Conservation (phyloP, 2,329 filamentous ascomycete genomes). For the Parastagonospora avenae region DNA sequence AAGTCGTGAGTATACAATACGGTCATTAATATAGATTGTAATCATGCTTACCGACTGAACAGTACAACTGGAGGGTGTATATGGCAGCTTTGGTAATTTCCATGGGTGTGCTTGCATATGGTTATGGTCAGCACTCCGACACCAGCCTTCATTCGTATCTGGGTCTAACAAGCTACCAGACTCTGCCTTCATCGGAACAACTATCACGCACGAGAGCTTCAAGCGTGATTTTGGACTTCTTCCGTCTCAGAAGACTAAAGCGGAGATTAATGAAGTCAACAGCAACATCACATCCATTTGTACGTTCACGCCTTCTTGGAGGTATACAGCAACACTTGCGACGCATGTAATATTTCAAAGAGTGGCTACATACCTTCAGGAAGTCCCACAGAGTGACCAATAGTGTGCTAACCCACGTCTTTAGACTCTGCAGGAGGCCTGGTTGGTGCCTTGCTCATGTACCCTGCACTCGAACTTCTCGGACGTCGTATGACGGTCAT, state of each 20-base stretch:
- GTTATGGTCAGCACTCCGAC: conserved; percentile 49
- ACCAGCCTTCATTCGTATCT: background rate
- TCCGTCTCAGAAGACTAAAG: conserved; percentile 32
- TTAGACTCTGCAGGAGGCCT: conserved; percentile 57
- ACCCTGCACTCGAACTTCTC: conserved; percentile 51
- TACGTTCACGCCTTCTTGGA: conserved; percentile 5
- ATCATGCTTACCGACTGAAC: conserved; percentile 4
- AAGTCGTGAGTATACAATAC: conserved; percentile 47
- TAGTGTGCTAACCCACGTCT: background rate
- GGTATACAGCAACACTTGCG: background rate
- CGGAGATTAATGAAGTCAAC: conserved; percentile 47
- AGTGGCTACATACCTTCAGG: too few relatives aligned
- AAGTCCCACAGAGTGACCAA: background rate
- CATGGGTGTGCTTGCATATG: conserved; percentile 54
- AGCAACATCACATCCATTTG: conserved; percentile 57
- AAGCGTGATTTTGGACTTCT: conserved; percentile 50
- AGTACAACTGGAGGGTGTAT: conserved; percentile 60
- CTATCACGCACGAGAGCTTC: conserved; percentile 58
- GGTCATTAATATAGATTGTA: background rate
- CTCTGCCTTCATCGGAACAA: conserved; percentile 60
- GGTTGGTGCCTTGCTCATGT: conserved; percentile 58
- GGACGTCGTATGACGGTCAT: conserved; percentile 59
- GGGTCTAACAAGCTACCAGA: background rate
- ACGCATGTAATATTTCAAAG: too few relatives aligned
- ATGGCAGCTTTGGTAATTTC: conserved; percentile 56